Evolutionary conservation across 2,329 filamentous ascomycete genomes (phyloP).

Genomic region (Hypomyces rosellus): DNA sequence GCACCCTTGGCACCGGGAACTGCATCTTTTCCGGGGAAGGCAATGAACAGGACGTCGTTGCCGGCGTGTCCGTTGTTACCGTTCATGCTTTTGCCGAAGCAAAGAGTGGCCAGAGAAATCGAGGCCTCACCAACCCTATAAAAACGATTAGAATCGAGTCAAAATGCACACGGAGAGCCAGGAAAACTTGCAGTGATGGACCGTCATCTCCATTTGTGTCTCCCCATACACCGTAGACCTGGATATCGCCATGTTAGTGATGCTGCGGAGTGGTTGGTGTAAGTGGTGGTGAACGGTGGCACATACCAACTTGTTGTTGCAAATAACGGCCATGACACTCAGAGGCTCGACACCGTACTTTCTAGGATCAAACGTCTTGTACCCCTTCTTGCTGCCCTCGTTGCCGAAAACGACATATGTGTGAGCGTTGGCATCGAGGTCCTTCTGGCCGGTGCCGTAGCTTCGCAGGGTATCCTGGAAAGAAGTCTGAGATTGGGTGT

Average conservation of each 20-base stretch:
- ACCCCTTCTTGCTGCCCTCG: constrained; percentile 26
- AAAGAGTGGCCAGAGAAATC: constrained; percentile 51
- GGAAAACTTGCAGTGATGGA: constrained; percentile 13
- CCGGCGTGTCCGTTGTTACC: constrained; percentile 50
- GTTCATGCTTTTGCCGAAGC: constrained; percentile 46
- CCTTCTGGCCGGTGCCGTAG: constrained; percentile 31
- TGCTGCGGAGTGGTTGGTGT: neutral
- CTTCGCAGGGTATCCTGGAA: constrained; percentile 35
- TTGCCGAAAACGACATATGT: constrained; percentile 51
- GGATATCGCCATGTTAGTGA: neutral
- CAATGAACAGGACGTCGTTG: constrained; percentile 57
- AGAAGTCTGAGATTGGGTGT: constrained; percentile 41
- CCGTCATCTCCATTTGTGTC: constrained; percentile 53
- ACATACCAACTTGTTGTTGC: constrained; percentile 38
- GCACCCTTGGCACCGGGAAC: constrained; percentile 49
- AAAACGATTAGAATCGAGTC: too few species aligned
- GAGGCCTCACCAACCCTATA: constrained; percentile 46
- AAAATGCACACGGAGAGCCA: too few species aligned
- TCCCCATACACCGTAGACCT: constrained; percentile 56
- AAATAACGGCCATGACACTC: constrained; percentile 48
- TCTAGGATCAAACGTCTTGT: constrained; percentile 31
- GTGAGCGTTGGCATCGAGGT: constrained; percentile 46
- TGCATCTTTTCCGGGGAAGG: constrained; percentile 50
- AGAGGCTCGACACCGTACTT: constrained; percentile 13
- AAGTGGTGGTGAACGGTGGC: too few species aligned